A percentile compares a stretch with the other conserved stretches of the same genome.
phyloP scores from a whole-genome alignment of 805 yeast genomes.

The Candida khao-thaluensis region DNA sequence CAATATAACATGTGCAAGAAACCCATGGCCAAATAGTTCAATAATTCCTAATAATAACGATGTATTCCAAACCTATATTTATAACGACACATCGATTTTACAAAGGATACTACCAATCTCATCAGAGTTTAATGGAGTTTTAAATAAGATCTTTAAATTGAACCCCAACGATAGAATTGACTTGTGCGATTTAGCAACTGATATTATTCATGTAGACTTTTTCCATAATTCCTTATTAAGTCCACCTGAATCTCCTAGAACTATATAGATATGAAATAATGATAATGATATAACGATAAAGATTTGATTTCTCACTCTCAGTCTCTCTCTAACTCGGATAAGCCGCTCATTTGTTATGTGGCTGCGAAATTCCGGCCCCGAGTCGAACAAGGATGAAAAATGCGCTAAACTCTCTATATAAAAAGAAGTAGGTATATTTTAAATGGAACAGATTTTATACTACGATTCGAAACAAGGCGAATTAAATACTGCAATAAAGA shows the following conservation, averaged over 20 bases:
- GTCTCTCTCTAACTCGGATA: too few species aligned
- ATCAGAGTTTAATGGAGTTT: constrained; percentile 52
- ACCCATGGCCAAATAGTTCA: constrained; percentile 88
- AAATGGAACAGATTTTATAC: constrained; percentile 7
- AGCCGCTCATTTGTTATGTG: too few species aligned
- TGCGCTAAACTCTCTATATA: neutral
- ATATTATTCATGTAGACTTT: constrained; percentile 34
- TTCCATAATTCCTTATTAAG: constrained; percentile 20
- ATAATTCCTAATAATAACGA: constrained; percentile 49
- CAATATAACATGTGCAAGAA: constrained; percentile 77
- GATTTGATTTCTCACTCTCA: too few species aligned
- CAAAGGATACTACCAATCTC: constrained; percentile 73
- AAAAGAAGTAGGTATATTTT: too few species aligned
- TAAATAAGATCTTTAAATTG: constrained; percentile 44
- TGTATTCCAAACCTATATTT: constrained; percentile 64
- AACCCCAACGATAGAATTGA: constrained; percentile 50
- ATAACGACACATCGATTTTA: constrained; percentile 52
- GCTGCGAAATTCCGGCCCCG: neutral
- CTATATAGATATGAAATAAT: constrained; percentile 8
- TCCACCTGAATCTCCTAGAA: constrained; percentile 18
- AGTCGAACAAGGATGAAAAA: neutral
- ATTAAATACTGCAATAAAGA: constrained; percentile 8
- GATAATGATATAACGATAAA: constrained; percentile 9
- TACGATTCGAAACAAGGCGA: constrained; percentile 1
- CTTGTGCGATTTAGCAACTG: constrained; percentile 39